Conservation (phyloP, 2,329 filamentous ascomycete genomes). For the Colletotrichum acutatum region DNA sequence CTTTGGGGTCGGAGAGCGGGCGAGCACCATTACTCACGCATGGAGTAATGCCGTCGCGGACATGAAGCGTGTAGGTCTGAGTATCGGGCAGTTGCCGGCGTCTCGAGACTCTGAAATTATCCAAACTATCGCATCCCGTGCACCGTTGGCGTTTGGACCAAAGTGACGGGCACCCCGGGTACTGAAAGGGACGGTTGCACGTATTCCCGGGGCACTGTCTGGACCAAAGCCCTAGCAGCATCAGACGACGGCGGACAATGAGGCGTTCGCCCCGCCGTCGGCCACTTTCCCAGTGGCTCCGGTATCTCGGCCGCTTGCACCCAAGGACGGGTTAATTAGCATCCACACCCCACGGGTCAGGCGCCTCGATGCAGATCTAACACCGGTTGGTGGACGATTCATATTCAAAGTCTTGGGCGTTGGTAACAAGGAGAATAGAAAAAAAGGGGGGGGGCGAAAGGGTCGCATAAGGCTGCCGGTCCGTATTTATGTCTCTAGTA, state of each 20-base stretch:
- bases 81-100: constrained; percentile 28
- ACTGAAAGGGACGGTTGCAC: background rate
- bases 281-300: constrained; percentile 25
- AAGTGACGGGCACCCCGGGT: constrained; percentile 20
- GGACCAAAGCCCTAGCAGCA: constrained; percentile 7
- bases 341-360: constrained; percentile 15
- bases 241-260: constrained; percentile 19
- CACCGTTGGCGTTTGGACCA: constrained; percentile 30
- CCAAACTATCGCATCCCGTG: constrained; percentile 25
- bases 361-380: constrained; percentile 14
- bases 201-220: constrained; percentile 11
- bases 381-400: constrained; percentile 14
- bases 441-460: background rate
- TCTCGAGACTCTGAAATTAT: constrained; percentile 14
- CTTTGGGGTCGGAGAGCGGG: background rate
- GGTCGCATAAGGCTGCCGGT: background rate
- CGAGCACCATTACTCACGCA: constrained; percentile 28
- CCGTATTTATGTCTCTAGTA: background rate
- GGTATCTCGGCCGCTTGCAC: constrained; percentile 21
- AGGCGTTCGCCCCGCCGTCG: constrained; percentile 13
- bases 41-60: constrained; percentile 4
- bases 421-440: background rate
- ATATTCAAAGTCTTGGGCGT: constrained; percentile 5
- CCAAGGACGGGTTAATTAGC: constrained; percentile 22
- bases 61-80: constrained; percentile 31